Percentiles rank a stretch among this genome's conserved stretches.
Conservation (phyloP, 106 monocot genomes). For the Phalaenopsis aphrodite region DNA sequence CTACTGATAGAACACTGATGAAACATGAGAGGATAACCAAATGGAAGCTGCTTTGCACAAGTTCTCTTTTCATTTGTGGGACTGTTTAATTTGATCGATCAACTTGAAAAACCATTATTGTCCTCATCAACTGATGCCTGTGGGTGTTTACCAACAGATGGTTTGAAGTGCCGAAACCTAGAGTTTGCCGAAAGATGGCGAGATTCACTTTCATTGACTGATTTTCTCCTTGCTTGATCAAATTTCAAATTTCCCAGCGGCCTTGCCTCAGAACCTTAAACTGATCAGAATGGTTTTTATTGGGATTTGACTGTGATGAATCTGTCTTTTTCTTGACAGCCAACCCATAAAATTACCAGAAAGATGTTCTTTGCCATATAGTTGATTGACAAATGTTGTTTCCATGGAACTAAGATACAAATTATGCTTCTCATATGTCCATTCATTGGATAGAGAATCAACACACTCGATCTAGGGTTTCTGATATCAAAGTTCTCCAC, state of each 20-base stretch:
- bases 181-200: constrained; percentile 29
- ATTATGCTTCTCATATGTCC: constrained; percentile 90
- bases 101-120: constrained; percentile 7
- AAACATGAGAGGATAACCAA: constrained; percentile 9
- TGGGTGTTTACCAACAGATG: constrained; percentile 10
- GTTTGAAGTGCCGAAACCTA: constrained; percentile 56
- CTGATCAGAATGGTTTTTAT: constrained; percentile 28
- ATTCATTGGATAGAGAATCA: constrained; percentile 31
- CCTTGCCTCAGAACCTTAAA: constrained; percentile 46
- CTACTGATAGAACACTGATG: constrained; percentile 25
- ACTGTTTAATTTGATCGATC: constrained; percentile 4
- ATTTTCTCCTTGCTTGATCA: constrained; percentile 19
- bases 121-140: constrained; percentile 10
- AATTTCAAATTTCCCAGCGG: constrained; percentile 29
- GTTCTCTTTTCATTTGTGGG: constrained; percentile 8
- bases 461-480: constrained; percentile 10
- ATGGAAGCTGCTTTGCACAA: constrained; percentile 16
- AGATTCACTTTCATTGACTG: constrained; percentile 16
- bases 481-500: not conserved
- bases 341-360: constrained; percentile 24
- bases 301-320: constrained; percentile 10
- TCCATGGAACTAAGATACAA: constrained; percentile 80
- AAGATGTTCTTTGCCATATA: constrained; percentile 32
- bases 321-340: constrained; percentile 24
- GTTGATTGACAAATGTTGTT: constrained; percentile 68